Evolutionary conservation across 768 basidiomycete species (phyloP), one percentile per base, ranked within the genome.

Genomic region (Hirschioporus abietinus): DNA sequence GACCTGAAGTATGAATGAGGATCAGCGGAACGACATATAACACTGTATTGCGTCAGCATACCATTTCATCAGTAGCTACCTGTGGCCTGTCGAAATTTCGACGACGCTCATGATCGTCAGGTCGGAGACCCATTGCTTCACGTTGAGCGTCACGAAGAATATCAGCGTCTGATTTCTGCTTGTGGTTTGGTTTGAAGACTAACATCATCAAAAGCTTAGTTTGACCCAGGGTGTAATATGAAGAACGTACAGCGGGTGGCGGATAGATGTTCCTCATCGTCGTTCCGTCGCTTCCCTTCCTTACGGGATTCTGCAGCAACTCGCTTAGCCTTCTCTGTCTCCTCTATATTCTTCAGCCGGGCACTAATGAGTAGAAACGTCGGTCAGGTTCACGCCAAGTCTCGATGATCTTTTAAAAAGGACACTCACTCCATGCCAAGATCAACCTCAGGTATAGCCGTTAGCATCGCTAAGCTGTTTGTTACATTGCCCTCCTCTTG

Each of bases 381-480:
- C 26, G 66, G 63, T 24, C 58, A 65, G 61, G 58, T 35, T 30
- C 8, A 30, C 30, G 30, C 30, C 30, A 30, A 20, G 24, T 20
- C 42, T 26, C 30, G 23, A 23, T 34, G 17, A 59, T 25, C 6
- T 15, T 23, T 24, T 27, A 12, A 25, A 27, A 23, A 58, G 1
- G n/a, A 66, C 7, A 88, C 93, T 71, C 71, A 98, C 96, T 99
- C 95, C 91, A 99, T 97, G 66, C 97, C 97, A 4, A 99, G 83
- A 76, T 99, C 96, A 9, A 99, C 95, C 74, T 99, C 97, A 0
- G 96, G 97, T 71, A 99, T 99, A 36, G 93, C 95, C 18, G 96
- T 98, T 65, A 99, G 82, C 97, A 99, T 99, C 3, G 93, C 88
- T 76, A 96, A 73, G 71, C 92, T 95, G 69, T 93, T 95, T 15